Evolutionary conservation across 345 rosid genomes (phyloP), one percentile per base, ranked within the genome.

Genomic region (Eutrema japonicum): DNA sequence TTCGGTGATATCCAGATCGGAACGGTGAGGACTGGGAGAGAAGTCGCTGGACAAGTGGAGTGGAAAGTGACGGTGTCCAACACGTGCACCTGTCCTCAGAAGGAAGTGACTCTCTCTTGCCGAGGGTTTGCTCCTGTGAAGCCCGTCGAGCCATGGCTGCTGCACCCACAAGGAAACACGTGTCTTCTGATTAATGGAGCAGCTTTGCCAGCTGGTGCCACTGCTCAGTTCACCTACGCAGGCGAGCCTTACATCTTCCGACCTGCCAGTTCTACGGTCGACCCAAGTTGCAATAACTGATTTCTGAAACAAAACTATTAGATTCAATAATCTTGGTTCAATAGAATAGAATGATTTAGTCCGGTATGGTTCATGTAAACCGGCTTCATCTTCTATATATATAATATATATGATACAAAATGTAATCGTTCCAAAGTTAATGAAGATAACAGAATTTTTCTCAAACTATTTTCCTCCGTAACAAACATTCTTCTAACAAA

Each of bases 31-130:
- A 76, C 79, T 0, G 66, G 75, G 10, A 38, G 29, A 70, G 38
- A 46, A 14, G 16, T 69, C 42, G 37, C 10, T 8, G 71, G 60
- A 38, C 10, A 76, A 63, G 35, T n/a, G 29, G 79, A 69, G 66
- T 76, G 79, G 79, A 63, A 40, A 63, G 75, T 76, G 60, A 70
- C 66, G 36, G 75, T 76, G 40, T 26, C 2, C 18, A 76, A 76
- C 71, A 70, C 66, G 75, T 70, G 79, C n/a, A 40, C 2, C 2
- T 70, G 75, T 54, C 5, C 8, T 47, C 79, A 76, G 40, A 46
- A 61, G 45, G 4, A 55, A 8, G 75, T 76, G 71, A 55, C 51
- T 5, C 54, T 76, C n/a, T 46, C 79, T 46, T 76, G 79, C 53
- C 2, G 8, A 54, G 75, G 65, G 30, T 76, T 76, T 70, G 36